phyloP scores from a whole-genome alignment of 768 basidiomycete species.

The Tulasnella sp. region DNA sequence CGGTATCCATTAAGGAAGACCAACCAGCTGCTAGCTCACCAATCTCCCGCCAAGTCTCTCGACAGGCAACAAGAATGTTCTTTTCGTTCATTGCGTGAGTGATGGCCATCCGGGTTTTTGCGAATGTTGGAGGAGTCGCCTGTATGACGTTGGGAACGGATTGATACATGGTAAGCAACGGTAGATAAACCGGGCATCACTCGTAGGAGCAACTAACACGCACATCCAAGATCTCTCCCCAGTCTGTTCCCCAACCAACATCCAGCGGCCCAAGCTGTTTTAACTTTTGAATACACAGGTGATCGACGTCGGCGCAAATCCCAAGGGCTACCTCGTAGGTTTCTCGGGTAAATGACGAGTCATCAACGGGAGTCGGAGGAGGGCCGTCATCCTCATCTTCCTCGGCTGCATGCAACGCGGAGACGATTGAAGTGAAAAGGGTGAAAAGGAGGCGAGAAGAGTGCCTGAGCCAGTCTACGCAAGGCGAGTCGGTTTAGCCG shows the following conservation, averaged over 20 bases:
- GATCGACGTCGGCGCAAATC: conserved; percentile 7
- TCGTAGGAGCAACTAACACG: background rate
- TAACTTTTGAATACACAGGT: conserved; percentile 10
- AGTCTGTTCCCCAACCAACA: conserved; percentile 1
- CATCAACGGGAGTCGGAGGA: background rate
- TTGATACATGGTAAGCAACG: too few species aligned
- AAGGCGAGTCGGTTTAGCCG: background rate
- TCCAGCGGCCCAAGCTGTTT: conserved; percentile 14
- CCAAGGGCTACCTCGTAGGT: background rate
- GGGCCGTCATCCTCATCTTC: background rate
- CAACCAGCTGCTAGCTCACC: conserved; percentile 3
- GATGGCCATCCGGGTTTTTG: conserved; percentile 30
- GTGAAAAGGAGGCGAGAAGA: background rate
- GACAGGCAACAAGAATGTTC: conserved; percentile 35
- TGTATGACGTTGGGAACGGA: background rate
- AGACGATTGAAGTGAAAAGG: background rate
- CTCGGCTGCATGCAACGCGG: background rate
- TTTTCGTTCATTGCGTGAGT: conserved; percentile 33
- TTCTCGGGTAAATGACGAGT: background rate
- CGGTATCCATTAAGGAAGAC: background rate
- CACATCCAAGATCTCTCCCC: conserved; percentile 33
- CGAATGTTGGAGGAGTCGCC: background rate
- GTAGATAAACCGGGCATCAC: too few species aligned
- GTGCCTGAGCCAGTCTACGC: background rate
- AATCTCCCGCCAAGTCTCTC: conserved; percentile 29